phyloP scores from a whole-genome alignment of 345 rosid genomes.

The Limnanthes douglasii region DNA sequence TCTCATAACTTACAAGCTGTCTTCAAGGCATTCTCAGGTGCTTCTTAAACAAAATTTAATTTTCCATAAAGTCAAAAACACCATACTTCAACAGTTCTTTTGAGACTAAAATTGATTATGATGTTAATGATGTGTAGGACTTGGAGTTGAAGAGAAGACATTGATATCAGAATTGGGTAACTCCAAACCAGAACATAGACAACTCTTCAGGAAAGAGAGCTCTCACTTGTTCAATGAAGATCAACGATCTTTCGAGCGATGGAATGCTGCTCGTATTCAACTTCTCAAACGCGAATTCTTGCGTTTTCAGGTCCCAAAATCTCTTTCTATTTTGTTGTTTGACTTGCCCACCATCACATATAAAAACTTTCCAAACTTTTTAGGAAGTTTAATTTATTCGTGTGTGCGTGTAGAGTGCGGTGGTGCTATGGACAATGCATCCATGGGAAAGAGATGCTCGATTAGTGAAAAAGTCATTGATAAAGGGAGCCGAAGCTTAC shows the following conservation, averaged over 20 bases:
- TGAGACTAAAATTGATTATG: background rate
- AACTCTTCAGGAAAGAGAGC: conserved; percentile 32
- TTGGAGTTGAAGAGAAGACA: conserved; percentile 72
- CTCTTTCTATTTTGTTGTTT: background rate
- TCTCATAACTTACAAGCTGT: conserved; percentile 32
- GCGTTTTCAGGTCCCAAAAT: conserved; percentile 65
- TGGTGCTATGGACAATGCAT: conserved; percentile 60
- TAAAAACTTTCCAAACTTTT: background rate
- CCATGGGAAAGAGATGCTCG: conserved; percentile 98
- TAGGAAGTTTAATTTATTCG: background rate
- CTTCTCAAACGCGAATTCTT: conserved; percentile 62
- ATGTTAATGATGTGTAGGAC: conserved; percentile 16
- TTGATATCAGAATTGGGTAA: conserved; percentile 38
- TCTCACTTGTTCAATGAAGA: conserved; percentile 51
- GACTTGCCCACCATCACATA: background rate
- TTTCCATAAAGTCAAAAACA: too few relatives aligned
- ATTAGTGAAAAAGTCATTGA: conserved; percentile 44
- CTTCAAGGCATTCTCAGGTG: conserved; percentile 62
- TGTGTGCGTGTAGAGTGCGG: conserved; percentile 36
- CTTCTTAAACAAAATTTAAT: background rate
- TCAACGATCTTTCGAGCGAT: conserved; percentile 60
- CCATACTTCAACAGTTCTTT: background rate
- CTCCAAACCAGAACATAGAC: conserved; percentile 40
- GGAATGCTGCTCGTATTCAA: conserved; percentile 32
- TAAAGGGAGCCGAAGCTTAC: conserved; percentile 30